Percentiles rank a stretch among this genome's conserved stretches.
These are phyloP conservation scores for Populus ilicifolia DNA, from an alignment of 345 rosid species.

Conservation along the genomic window DNA sequence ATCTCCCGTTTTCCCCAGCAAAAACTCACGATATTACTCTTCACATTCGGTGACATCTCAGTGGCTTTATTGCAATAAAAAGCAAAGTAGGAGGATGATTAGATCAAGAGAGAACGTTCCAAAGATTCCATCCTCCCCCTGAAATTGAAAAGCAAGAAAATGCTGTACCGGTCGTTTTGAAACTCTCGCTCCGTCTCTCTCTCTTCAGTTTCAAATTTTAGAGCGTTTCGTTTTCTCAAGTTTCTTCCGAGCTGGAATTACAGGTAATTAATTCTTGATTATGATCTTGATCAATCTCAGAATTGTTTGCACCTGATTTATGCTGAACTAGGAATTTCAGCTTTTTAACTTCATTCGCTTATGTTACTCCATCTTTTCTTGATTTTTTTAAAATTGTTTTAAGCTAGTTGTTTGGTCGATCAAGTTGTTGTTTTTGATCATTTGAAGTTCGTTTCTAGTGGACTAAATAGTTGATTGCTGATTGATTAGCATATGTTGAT, in stretches of 20 bases:
- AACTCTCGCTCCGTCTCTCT: neutral
- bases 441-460: neutral
- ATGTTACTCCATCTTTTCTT: neutral
- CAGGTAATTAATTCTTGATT: conserved; percentile 24
- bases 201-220: neutral
- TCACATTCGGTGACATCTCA: neutral
- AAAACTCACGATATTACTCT: neutral
- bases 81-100: neutral
- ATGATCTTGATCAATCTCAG: conserved; percentile 9
- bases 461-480: neutral
- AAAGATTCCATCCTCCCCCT: conserved; percentile 25
- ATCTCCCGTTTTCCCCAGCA: neutral
- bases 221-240: neutral
- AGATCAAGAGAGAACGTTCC: conserved; percentile 1
- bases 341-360: neutral
- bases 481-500: neutral
- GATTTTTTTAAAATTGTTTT: neutral
- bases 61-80: conserved; percentile 8
- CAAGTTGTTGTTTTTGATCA: neutral
- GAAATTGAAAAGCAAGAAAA: conserved; percentile 25
- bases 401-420: neutral
- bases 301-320: neutral
- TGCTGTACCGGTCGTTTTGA: conserved; percentile 6
- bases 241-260: conserved; percentile 16
- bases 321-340: neutral